Conservation (phyloP, 192 early-diverging fungal species). For the Chytriomyces sp. region DNA sequence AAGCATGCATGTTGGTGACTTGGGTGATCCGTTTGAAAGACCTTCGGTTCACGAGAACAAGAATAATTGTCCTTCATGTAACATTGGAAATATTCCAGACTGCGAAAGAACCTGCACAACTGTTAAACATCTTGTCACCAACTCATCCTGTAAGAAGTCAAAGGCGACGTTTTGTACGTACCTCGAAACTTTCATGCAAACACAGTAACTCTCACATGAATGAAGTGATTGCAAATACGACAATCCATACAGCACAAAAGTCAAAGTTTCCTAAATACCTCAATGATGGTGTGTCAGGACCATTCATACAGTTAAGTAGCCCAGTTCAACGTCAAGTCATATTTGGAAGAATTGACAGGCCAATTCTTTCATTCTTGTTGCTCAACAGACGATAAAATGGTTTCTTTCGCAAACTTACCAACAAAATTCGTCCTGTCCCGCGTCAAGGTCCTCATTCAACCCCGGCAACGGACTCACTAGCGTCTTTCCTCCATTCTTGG, state of each 20-base stretch:
- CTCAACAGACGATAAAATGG: no score
- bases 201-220: conserved; percentile 44
- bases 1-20: conserved; percentile 23
- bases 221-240: conserved; percentile 37
- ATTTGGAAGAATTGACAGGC: conserved; percentile 32
- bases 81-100: no score
- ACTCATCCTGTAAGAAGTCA: conserved; percentile 39
- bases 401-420: background rate
- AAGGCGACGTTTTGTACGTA: no score
- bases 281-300: conserved; percentile 55
- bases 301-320: conserved; percentile 43
- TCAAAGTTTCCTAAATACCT: conserved; percentile 52
- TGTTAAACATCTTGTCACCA: conserved; percentile 52
- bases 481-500: background rate
- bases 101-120: no score
- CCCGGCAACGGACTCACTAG: background rate
- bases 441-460: conserved; percentile 7
- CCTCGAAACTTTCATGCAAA: conserved; percentile 41
- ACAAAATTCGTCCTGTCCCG: background rate
- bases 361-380: background rate
- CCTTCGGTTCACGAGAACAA: no score
- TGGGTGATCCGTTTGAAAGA: background rate
- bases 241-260: conserved; percentile 43
- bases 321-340: conserved; percentile 31
- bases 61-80: no score